These are phyloP conservation scores for Endoconidiophora polonica DNA, from an alignment of 2,329 filamentous ascomycete genomes.

Conservation along the genomic window DNA sequence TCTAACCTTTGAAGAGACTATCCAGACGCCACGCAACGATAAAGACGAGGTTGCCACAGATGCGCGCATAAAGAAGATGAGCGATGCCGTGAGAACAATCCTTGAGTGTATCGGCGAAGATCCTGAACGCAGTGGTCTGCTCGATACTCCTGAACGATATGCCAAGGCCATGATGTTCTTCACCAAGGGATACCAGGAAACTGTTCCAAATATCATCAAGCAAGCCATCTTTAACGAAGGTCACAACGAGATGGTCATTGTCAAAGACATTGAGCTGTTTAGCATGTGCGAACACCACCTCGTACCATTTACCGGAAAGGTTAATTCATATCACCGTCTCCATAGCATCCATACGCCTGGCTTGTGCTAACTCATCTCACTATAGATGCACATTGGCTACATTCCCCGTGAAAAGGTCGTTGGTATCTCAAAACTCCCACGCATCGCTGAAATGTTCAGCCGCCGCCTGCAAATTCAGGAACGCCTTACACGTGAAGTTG, in stretches of 20 bases:
- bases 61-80: constrained; percentile 38
- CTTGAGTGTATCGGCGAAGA: constrained; percentile 56
- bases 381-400: constrained; percentile 95
- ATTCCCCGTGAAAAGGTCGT: constrained; percentile 85
- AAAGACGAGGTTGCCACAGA: constrained; percentile 8
- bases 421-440: constrained; percentile 85
- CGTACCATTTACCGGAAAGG: constrained; percentile 91
- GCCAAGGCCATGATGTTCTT: constrained; percentile 92
- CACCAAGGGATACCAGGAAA: constrained; percentile 93
- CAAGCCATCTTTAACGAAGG: constrained; percentile 90
- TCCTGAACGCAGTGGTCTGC: constrained; percentile 45
- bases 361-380: background rate
- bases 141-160: constrained; percentile 65
- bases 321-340: constrained; percentile 22
- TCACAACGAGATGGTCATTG: constrained; percentile 92
- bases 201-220: constrained; percentile 81
- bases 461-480: constrained; percentile 91
- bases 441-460: constrained; percentile 94
- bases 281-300: constrained; percentile 94
- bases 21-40: constrained; percentile 8
- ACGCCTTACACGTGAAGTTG: constrained; percentile 87
- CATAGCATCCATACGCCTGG: background rate
- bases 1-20: background rate
- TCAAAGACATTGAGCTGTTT: constrained; percentile 93
- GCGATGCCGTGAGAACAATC: constrained; percentile 45